Conservation (phyloP, 345 rosid species). For the Populus pruinosa region DNA sequence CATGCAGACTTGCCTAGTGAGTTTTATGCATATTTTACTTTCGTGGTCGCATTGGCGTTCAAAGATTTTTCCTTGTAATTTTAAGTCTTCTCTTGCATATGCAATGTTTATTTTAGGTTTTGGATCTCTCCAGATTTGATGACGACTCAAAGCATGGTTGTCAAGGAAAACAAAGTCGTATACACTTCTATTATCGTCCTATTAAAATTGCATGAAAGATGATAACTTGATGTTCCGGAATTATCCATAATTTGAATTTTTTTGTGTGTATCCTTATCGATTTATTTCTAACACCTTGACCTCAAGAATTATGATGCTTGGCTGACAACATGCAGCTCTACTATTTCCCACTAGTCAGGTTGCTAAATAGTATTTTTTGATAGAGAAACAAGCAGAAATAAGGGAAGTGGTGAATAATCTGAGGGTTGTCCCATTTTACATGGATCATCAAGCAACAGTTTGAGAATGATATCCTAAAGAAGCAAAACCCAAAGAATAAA, state of each 20-base stretch:
- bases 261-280: neutral
- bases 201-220: too few relatives aligned
- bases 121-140: too few relatives aligned
- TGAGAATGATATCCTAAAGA: neutral
- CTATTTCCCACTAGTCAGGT: neutral
- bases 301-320: neutral
- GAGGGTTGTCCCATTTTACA: neutral
- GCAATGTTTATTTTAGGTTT: too few relatives aligned
- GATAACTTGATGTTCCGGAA: too few relatives aligned
- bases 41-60: neutral
- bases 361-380: neutral
- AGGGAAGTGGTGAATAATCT: neutral
- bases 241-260: too few relatives aligned
- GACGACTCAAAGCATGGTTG: too few relatives aligned
- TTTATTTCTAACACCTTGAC: neutral
- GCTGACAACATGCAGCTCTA: neutral
- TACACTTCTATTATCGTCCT: too few relatives aligned
- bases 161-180: too few relatives aligned
- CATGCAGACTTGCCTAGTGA: conserved; percentile 62
- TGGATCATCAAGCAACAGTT: neutral
- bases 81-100: too few relatives aligned
- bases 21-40: conserved; percentile 1
- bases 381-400: neutral
- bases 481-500: neutral
- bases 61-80: too few relatives aligned